Evolutionary conservation across 495 filamentous ascomycete genomes (phyloP).

Genomic region (Penicillium bovifimosum): DNA sequence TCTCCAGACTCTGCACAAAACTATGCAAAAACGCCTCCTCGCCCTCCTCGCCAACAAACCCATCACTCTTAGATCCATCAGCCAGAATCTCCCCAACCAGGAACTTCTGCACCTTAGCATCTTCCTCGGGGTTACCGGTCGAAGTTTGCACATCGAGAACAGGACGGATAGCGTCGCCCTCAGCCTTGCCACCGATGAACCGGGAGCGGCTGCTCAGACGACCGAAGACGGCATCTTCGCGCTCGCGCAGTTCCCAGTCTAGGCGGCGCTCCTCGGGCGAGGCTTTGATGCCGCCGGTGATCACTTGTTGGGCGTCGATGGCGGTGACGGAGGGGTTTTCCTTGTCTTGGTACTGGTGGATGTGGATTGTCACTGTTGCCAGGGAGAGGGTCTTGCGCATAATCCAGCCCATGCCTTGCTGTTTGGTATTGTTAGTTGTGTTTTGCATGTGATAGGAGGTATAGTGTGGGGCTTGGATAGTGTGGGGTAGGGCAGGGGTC

Average conservation of each 20-base stretch:
- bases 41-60: conserved; percentile 38
- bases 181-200: conserved; percentile 42
- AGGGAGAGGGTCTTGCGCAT: conserved; percentile 68
- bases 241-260: conserved; percentile 64
- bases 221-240: conserved; percentile 81
- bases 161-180: conserved; percentile 33
- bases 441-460: neutral
- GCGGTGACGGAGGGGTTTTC: conserved; percentile 46
- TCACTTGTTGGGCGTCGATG: conserved; percentile 76
- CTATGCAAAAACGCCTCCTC: conserved; percentile 42
- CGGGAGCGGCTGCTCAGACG: conserved; percentile 55
- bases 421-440: conserved; percentile 12
- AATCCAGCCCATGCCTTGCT: conserved; percentile 81
- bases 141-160: conserved; percentile 30
- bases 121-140: conserved; percentile 30
- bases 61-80: conserved; percentile 34
- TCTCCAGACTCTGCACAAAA: conserved; percentile 38
- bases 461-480: neutral
- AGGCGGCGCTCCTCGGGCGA: conserved; percentile 66
- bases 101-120: conserved; percentile 44
- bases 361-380: conserved; percentile 65
- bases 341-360: conserved; percentile 56
- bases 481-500: neutral
- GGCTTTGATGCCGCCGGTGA: conserved; percentile 69
- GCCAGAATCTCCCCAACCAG: conserved; percentile 35